Evolutionary conservation across 176 grass and related monocot species (phyloP).

Genomic region (Carex littledalei): DNA sequence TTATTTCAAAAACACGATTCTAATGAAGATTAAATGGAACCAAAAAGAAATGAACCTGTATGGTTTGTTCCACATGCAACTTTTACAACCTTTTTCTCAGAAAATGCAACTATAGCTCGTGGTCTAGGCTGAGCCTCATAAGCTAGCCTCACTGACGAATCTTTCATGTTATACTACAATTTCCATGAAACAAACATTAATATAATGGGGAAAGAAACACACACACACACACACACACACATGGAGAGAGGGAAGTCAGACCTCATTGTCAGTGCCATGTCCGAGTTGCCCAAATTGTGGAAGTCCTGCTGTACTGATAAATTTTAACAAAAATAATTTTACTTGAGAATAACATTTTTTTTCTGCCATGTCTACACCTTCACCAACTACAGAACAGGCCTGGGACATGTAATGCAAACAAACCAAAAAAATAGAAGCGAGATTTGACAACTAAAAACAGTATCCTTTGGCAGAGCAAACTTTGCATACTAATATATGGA

Average conservation of each 20-base stretch:
- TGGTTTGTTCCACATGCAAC: slow-evolving; percentile 97
- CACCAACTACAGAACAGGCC: neutral
- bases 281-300: slow-evolving; percentile 97
- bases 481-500: neutral
- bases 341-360: slow-evolving; percentile 28
- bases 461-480: neutral
- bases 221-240: no score
- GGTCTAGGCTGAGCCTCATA: slow-evolving; percentile 89
- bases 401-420: slow-evolving; percentile 22
- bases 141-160: slow-evolving; percentile 71
- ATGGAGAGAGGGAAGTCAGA: slow-evolving; percentile 12
- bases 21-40: neutral
- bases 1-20: neutral
- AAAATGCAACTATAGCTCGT: slow-evolving; percentile 63
- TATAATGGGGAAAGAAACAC: neutral
- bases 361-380: neutral
- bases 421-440: slow-evolving; percentile 23
- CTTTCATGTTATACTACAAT: slow-evolving; percentile 93
- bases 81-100: slow-evolving; percentile 82
- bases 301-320: slow-evolving; percentile 73
- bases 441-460: neutral
- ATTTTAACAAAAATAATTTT: slow-evolving; percentile 43
- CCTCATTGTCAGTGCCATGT: slow-evolving; percentile 98
- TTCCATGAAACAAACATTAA: slow-evolving; percentile 19
- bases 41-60: slow-evolving; percentile 59